Base-by-base conservation (phyloP, 2,329 filamentous ascomycete genomes). In the Sclerotinia minor region DNA sequence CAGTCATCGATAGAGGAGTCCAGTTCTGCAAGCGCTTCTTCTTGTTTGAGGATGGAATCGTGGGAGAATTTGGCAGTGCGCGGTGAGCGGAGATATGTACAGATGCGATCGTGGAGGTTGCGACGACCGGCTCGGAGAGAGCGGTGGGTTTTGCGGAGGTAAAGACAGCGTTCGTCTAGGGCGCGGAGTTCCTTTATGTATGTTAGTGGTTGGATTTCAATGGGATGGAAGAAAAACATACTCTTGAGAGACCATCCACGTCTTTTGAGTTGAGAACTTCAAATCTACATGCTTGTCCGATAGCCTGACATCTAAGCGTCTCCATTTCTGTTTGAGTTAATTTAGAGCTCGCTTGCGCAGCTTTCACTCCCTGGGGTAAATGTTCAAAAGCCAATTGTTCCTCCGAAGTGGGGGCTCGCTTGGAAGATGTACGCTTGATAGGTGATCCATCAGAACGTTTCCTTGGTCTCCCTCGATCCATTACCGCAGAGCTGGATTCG, bases 1-100 rank as follows among this genome's bases (percentile, higher is more conserved):
- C 91, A 94, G 76, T 92, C 90, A 74, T 94, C 91, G 71, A 94
- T 94, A 3, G 89, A 91, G 21, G 84, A 81, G 75, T 94, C 91
- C 8, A 94, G 84, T 77, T 93, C 91, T 1, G 88, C 86, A 15
- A 94, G 82, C 1, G 90, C 89, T 78, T 94, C 91, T 77, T 94
- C 91, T 76, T 94, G 91, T 79, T 90, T 91, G 53, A 94, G 82
- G 77, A 94, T 86, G 26, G 87, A 88, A 70, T 93, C 90, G 71
- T 88, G 84, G 71, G 87, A 92, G 77, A 93, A 92, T 71, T 86
- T 89, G 67, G 89, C 86, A 6, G 86, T 85, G 44, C 89, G 86
- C 11, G 89, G 87, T 24, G 88, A 89, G 63, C 89, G 88, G 13
- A 94, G 84, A 74, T 92, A 92, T 65, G 89, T 87, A 78, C 92